phyloP scores from a whole-genome alignment of 2,329 filamentous ascomycete genomes.

The Claviceps quebecensis region DNA sequence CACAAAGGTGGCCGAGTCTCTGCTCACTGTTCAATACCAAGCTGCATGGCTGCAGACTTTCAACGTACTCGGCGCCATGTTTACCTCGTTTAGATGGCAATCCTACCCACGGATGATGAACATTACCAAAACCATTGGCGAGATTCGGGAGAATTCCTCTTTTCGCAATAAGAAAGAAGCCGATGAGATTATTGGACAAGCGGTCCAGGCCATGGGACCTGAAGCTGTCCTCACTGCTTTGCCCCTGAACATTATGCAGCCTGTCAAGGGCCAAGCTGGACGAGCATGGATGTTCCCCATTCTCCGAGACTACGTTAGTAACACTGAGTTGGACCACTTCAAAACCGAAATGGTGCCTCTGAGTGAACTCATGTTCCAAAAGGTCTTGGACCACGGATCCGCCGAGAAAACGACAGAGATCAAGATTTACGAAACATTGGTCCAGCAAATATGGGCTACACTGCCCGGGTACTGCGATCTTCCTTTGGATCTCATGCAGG shows the following conservation, averaged over 20 bases:
- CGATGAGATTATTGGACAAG: constrained; percentile 77
- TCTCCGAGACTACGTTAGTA: constrained; percentile 76
- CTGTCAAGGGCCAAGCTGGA: constrained; percentile 63
- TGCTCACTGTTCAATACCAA: constrained; percentile 85
- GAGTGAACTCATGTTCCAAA: constrained; percentile 81
- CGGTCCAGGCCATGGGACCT: constrained; percentile 80
- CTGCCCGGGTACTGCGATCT: constrained; percentile 91
- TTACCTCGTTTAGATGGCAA: constrained; percentile 75
- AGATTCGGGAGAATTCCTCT: constrained; percentile 72
- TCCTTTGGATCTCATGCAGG: constrained; percentile 59
- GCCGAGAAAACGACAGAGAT: constrained; percentile 87
- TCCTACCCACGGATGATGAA: constrained; percentile 64
- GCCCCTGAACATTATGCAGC: constrained; percentile 71
- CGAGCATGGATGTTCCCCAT: constrained; percentile 91
- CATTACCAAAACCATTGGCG: constrained; percentile 67
- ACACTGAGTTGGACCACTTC: constrained; percentile 79
- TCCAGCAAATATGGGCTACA: constrained; percentile 89
- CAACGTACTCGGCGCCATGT: constrained; percentile 73
- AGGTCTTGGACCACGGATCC: constrained; percentile 66
- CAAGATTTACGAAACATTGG: constrained; percentile 94
- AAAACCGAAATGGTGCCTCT: constrained; percentile 73
- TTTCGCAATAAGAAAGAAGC: constrained; percentile 93
- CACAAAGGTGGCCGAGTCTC: constrained; percentile 53
- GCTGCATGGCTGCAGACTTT: constrained; percentile 92
- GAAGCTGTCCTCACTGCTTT: constrained; percentile 69